Conservation (phyloP, 495 filamentous ascomycete genomes). For the Aspergillus incahuasiensis region DNA sequence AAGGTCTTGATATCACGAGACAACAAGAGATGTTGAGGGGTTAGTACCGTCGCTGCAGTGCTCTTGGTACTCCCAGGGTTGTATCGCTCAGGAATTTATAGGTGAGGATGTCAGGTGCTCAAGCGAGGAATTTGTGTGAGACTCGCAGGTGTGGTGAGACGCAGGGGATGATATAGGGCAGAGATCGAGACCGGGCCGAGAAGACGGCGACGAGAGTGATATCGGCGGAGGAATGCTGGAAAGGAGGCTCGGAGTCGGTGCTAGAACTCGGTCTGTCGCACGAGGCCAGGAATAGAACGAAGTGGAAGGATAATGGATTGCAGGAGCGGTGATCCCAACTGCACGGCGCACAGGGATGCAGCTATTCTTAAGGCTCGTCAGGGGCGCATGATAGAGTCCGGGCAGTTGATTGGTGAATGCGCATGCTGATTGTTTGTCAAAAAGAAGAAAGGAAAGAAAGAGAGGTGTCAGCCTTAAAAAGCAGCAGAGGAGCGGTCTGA, state of each 20-base stretch:
- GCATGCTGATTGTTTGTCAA: constrained; percentile 11
- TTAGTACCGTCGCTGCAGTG: constrained; percentile 3
- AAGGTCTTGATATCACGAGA: constrained; percentile 14
- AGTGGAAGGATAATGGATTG: constrained; percentile 16
- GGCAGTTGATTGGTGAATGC: constrained; percentile 19
- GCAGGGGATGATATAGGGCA: constrained; percentile 3
- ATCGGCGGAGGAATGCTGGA: constrained; percentile 1
- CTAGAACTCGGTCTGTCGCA: constrained; percentile 12
- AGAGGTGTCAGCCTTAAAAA: constrained; percentile 10
- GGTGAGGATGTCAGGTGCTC: background rate
- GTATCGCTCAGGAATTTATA: background rate
- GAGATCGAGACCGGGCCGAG: constrained; percentile 10
- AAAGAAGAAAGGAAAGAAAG: constrained; percentile 1
- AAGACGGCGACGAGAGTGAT: constrained; percentile 1
- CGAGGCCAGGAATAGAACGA: constrained; percentile 10
- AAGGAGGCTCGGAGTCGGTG: constrained; percentile 1
- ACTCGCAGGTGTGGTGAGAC: constrained; percentile 8
- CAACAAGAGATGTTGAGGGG: constrained; percentile 7
- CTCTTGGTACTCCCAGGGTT: constrained; percentile 1
- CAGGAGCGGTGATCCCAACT: constrained; percentile 6
- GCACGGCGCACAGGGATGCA: constrained; percentile 25
- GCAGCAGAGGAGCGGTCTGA: constrained; percentile 14
- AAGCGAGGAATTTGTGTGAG: constrained; percentile 5
- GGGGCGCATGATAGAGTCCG: constrained; percentile 21
- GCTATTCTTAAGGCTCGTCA: constrained; percentile 13